Base-by-base conservation (phyloP, 805 yeast genomes). In the Jamesozyma spencerorum region DNA sequence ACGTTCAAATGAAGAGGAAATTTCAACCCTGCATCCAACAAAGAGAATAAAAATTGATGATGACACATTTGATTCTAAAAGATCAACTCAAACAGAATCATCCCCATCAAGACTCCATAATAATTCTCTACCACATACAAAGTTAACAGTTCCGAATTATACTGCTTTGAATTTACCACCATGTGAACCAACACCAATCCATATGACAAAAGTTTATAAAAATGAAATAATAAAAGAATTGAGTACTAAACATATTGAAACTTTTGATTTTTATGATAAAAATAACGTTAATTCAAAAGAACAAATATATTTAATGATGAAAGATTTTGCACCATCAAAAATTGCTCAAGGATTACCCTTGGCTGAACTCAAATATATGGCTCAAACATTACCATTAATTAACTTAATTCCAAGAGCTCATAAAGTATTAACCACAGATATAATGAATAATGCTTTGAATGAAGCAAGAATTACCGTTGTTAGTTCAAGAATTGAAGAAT, bases 401-500 rank as follows among this genome's bases (percentile, higher is more conserved):
- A 85, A 83, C 50, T 66, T 90, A 17, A 65, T 92, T 24, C 86
- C 94, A 0, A 74, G 87, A 26, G 78, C 95, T 3, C 95, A 88
- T 54, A 92, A 92, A 55, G 80, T 84, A 0, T 67, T 90, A 30
- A 77, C 87, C 26, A 84, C 97, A 0, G 90, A 85, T 38, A 77
- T 84, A 42, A 92, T 77, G 62, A 94, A 86, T 54, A 75, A 82
- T 51, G 85, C 95, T 0, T 65, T 88, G 27, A 74, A 85, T 12
- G 98, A 92, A 56, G 95, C 96, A 3, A 83, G 88, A 56, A 79
- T 90, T 2, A 85, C 94, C 0, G 96, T 87, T 10, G 77, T 86
- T 15, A 83, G 86, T 51, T 82, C 94, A 2, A 70, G 97, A 45
- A 88, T 92, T 36, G 97, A 90, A 55, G 97, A 90, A 58, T 69